Conservation (phyloP, 2,329 filamentous ascomycete species). For the Pseudopyrenochaeta lycopersici region DNA sequence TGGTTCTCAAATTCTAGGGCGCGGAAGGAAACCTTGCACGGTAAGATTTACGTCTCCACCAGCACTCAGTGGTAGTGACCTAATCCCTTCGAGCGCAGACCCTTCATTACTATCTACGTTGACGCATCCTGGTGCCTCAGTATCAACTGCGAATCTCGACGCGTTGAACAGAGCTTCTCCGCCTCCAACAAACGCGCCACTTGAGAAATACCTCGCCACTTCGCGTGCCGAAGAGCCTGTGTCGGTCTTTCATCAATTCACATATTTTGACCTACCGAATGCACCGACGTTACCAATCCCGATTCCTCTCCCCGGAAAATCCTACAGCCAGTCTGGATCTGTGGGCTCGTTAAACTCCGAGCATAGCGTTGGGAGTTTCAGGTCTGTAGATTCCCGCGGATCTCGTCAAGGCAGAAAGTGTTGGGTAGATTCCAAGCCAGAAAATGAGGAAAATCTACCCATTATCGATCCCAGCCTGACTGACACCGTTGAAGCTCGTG, state of each 20-base stretch:
- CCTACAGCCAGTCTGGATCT: conserved; percentile 1
- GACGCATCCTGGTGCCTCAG: too few species aligned
- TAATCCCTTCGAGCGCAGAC: too few species aligned
- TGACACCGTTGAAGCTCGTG: too few species aligned
- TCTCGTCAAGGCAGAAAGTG: conserved; percentile 8
- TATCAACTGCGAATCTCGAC: neutral
- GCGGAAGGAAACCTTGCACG: neutral
- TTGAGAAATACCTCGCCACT: neutral
- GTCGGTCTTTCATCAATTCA: too few species aligned
- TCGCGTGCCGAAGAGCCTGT: neutral
- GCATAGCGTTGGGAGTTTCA: neutral
- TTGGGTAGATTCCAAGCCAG: neutral
- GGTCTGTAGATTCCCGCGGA: conserved; percentile 12
- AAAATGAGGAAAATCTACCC: too few species aligned
- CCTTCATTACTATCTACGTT: too few species aligned
- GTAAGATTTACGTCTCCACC: too few species aligned
- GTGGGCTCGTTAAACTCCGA: neutral
- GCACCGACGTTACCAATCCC: too few species aligned
- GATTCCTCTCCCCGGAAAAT: neutral
- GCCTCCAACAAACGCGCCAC: neutral
- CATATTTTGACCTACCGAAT: too few species aligned
- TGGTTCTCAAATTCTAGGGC: conserved; percentile 9
- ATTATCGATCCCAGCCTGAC: too few species aligned
- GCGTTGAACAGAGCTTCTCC: neutral
- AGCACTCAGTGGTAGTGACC: too few species aligned